phyloP scores from a whole-genome alignment of 2,329 filamentous ascomycete genomes.

The Ceratocystis diversiconidia region DNA sequence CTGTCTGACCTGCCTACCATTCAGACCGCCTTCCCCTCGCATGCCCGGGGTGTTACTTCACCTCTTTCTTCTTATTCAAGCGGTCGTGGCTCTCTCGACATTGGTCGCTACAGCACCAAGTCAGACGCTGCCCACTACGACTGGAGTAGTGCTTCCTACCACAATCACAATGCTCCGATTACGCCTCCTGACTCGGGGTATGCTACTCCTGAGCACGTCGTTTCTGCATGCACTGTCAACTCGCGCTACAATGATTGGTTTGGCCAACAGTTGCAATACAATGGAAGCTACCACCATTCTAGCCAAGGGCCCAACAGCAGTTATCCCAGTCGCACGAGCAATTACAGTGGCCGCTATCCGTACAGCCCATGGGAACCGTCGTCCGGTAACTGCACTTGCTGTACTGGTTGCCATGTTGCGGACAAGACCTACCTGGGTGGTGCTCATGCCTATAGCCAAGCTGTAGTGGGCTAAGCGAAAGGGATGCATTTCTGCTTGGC shows the following conservation, averaged over 20 bases:
- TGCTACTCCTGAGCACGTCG: constrained; percentile 44
- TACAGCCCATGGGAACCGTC: constrained; percentile 41
- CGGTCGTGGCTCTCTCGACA: constrained; percentile 22
- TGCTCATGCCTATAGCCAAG: constrained; percentile 34
- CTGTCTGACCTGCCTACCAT: constrained; percentile 36
- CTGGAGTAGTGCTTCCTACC: constrained; percentile 18
- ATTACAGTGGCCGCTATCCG: constrained; percentile 32
- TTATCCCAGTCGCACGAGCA: constrained; percentile 30
- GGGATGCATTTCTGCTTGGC: constrained; percentile 19
- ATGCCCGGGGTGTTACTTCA: constrained; percentile 21
- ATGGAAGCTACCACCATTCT: constrained; percentile 30
- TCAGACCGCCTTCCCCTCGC: constrained; percentile 24
- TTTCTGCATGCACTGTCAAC: constrained; percentile 41
- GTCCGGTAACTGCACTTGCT: constrained; percentile 36
- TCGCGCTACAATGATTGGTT: constrained; percentile 46
- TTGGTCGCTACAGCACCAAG: constrained; percentile 28
- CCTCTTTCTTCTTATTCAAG: constrained; percentile 24
- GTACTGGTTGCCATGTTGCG: constrained; percentile 30
- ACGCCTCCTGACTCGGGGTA: constrained; percentile 49
- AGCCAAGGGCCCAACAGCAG: constrained; percentile 22
- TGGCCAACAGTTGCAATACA: constrained; percentile 31
- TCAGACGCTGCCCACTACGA: constrained; percentile 15
- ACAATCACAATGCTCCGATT: constrained; percentile 29
- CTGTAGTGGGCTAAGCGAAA: constrained; percentile 37
- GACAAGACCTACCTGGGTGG: constrained; percentile 34